Evolutionary conservation across 2,329 filamentous ascomycete genomes (phyloP).

Genomic region (Diaporthe ampelina): DNA sequence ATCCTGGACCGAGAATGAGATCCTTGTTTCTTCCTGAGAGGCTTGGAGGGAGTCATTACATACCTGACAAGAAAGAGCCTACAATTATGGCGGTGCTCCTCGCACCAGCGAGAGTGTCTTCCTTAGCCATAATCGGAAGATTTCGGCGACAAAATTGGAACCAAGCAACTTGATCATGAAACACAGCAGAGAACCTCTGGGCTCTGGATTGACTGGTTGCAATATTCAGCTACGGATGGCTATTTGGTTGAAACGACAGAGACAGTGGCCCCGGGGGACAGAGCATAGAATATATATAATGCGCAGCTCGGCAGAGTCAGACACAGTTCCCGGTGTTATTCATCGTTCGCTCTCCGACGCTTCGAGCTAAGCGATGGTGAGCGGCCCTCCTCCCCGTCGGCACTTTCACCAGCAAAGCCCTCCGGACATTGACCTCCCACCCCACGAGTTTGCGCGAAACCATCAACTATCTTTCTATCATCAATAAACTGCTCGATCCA

Average conservation of each 20-base stretch:
- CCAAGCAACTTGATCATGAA: background rate
- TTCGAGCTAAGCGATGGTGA: background rate
- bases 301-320: background rate
- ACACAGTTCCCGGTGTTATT: background rate
- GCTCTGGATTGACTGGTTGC: background rate
- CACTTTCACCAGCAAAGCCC: background rate
- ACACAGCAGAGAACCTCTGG: background rate
- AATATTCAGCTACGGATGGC: no score
- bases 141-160: background rate
- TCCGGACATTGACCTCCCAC: background rate
- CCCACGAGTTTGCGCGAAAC: background rate
- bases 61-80: conserved; percentile 30
- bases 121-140: background rate
- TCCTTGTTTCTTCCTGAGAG: background rate
- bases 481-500: conserved; percentile 59
- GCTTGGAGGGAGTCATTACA: background rate
- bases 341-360: conserved; percentile 4
- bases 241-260: background rate
- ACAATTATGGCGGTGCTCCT: conserved; percentile 7
- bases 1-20: background rate
- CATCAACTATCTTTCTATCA: conserved; percentile 52
- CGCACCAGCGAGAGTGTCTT: background rate
- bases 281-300: background rate
- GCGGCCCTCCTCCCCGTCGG: background rate
- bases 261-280: background rate